phyloP scores from a whole-genome alignment of 345 rosid genomes.

The Trapa incisa region DNA sequence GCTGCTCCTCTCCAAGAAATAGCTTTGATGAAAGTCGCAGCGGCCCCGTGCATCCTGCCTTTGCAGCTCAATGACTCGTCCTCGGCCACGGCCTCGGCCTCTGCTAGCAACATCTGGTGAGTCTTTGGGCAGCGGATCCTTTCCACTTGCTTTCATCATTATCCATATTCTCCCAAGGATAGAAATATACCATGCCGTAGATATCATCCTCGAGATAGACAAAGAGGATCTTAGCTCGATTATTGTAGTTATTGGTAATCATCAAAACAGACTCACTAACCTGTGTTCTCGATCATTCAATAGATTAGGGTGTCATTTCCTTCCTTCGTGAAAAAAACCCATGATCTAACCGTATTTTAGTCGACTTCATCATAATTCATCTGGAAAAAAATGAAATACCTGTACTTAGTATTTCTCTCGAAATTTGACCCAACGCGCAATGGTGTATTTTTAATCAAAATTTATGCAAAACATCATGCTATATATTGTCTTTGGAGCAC shows the following conservation, averaged over 20 bases:
- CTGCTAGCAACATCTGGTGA: not conserved
- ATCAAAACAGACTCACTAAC: not conserved
- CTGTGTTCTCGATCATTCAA: not conserved
- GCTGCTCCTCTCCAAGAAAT: slow-evolving; percentile 24
- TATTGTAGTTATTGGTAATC: not conserved
- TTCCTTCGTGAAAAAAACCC: no score
- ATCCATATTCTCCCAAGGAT: not conserved
- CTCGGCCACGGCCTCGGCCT: not conserved
- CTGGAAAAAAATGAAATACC: not conserved
- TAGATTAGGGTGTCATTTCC: not conserved
- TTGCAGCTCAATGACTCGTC: not conserved
- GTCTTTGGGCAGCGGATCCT: not conserved
- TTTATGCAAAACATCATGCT: not conserved
- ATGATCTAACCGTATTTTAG: no score
- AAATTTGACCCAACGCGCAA: not conserved
- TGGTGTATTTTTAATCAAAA: not conserved
- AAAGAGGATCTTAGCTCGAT: not conserved
- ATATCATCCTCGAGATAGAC: no score
- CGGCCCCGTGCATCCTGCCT: slow-evolving; percentile 20
- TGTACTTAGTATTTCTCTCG: not conserved
- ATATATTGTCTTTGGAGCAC: not conserved
- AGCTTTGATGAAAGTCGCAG: slow-evolving; percentile 32
- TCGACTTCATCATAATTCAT: not conserved
- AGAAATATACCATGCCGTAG: no score
- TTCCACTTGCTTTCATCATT: not conserved